These are phyloP conservation scores for Solanum medicagineum DNA, from an alignment of 257 asterid genomes.

Conservation along the genomic window DNA sequence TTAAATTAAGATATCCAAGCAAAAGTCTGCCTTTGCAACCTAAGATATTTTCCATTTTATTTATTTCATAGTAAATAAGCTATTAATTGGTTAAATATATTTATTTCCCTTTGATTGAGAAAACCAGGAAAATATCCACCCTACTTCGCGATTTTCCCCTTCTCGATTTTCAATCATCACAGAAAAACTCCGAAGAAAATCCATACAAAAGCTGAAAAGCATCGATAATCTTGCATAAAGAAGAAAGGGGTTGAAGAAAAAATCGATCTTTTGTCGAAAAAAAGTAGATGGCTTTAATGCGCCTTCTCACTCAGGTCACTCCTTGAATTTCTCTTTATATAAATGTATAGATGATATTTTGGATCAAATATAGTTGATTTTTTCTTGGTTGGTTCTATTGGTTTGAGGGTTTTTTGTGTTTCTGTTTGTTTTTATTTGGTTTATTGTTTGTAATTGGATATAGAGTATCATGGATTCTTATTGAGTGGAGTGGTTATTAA, in stretches of 20 bases:
- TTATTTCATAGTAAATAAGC: not conserved
- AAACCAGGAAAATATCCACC: not conserved
- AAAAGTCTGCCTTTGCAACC: not conserved
- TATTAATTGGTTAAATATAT: not conserved
- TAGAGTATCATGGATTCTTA: not conserved
- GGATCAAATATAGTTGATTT: not conserved
- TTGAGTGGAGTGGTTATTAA: not conserved
- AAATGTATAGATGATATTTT: too few species aligned
- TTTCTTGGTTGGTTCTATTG: not conserved
- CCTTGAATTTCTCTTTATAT: not conserved
- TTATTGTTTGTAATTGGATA: not conserved
- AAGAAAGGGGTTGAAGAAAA: not conserved
- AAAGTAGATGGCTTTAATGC: constrained; percentile 44
- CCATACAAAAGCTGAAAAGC: not conserved
- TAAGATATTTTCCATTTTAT: not conserved
- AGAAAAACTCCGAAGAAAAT: not conserved
- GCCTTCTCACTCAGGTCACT: constrained; percentile 49
- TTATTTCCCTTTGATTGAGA: not conserved
- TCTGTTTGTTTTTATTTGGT: not conserved
- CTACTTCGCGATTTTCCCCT: not conserved
- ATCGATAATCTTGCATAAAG: not conserved
- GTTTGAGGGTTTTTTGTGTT: not conserved
- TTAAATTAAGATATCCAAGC: too few species aligned
- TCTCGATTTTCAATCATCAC: not conserved
- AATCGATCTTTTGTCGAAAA: not conserved